Percentiles rank a stretch among this genome's conserved stretches.
Conservation (phyloP, 345 rosid species). For the Sisymbrium irio region DNA sequence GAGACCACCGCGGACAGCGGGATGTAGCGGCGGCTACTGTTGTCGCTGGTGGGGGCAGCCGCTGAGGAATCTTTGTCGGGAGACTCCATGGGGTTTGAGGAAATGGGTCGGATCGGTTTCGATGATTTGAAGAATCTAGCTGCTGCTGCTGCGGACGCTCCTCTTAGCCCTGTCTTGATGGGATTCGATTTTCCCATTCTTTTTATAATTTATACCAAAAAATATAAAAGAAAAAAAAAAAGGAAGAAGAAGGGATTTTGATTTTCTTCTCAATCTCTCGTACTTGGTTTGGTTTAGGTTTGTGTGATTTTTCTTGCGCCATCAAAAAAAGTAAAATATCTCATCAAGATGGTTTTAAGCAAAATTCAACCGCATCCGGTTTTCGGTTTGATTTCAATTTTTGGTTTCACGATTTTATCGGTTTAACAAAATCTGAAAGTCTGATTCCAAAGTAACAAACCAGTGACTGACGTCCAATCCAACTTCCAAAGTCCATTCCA, state of each 20-base stretch:
- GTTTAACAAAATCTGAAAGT: too few relatives aligned
- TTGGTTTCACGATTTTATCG: too few relatives aligned
- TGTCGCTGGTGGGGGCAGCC: slow-evolving; percentile 22
- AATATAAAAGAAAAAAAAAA: not conserved
- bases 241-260: not conserved
- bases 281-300: not conserved
- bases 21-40: slow-evolving; percentile 29
- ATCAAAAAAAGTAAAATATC: too few relatives aligned
- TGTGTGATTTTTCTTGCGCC: not conserved
- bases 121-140: slow-evolving; percentile 16
- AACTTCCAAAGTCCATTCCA: not conserved
- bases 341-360: too few relatives aligned
- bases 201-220: slow-evolving; percentile 3
- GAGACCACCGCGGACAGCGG: slow-evolving; percentile 85
- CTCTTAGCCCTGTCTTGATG: slow-evolving; percentile 38
- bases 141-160: slow-evolving; percentile 25
- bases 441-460: too few relatives aligned
- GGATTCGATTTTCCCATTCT: slow-evolving; percentile 56
- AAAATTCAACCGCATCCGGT: too few relatives aligned
- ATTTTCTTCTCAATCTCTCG: not conserved
- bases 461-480: too few relatives aligned
- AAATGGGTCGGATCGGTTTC: slow-evolving; percentile 42
- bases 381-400: too few relatives aligned
- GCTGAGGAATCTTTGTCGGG: slow-evolving; percentile 25
- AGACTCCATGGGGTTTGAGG: slow-evolving; percentile 49